Percentiles rank a stretch among this genome's conserved stretches.
phyloP scores from a whole-genome alignment of 345 rosid genomes.

The Anastatica hierochuntica region DNA sequence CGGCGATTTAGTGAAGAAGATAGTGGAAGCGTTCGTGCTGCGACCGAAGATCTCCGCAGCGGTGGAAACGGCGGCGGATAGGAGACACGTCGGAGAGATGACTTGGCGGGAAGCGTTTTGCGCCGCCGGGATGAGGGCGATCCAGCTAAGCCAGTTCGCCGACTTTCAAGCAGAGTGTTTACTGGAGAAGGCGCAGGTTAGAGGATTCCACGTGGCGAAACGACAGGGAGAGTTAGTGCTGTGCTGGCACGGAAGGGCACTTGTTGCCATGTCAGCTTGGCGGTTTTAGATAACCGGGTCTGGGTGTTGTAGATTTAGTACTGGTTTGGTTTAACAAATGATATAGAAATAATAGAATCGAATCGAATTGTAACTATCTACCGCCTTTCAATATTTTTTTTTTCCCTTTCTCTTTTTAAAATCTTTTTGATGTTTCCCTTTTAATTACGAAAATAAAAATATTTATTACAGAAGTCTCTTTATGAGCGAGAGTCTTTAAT shows the following conservation, averaged over 20 bases:
- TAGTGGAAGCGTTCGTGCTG: constrained; percentile 47
- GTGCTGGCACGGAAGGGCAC: constrained; percentile 76
- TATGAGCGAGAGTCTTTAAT: background rate
- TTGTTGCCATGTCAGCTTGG: constrained; percentile 92
- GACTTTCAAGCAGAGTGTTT: constrained; percentile 71
- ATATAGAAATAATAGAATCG: background rate
- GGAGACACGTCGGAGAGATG: constrained; percentile 33
- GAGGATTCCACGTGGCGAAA: constrained; percentile 90
- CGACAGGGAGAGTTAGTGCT: constrained; percentile 80
- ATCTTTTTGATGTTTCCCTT: constrained; percentile 1
- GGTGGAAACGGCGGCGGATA: constrained; percentile 39
- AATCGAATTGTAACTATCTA: too few relatives aligned
- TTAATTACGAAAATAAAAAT: constrained; percentile 5
- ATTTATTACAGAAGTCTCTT: background rate
- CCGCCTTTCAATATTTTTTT: too few relatives aligned
- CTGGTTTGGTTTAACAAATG: background rate
- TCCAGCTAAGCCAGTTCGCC: constrained; percentile 75
- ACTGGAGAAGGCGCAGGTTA: constrained; percentile 57
- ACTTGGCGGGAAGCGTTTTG: constrained; percentile 67
- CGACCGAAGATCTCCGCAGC: constrained; percentile 51
- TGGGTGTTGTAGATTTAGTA: constrained; percentile 3
- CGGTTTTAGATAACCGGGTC: constrained; percentile 30
- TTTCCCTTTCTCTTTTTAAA: too few relatives aligned
- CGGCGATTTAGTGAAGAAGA: constrained; percentile 46
- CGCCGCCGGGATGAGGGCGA: constrained; percentile 74